Conservation (phyloP, 164 flowering plant species). For the Macadamia tetraphylla region DNA sequence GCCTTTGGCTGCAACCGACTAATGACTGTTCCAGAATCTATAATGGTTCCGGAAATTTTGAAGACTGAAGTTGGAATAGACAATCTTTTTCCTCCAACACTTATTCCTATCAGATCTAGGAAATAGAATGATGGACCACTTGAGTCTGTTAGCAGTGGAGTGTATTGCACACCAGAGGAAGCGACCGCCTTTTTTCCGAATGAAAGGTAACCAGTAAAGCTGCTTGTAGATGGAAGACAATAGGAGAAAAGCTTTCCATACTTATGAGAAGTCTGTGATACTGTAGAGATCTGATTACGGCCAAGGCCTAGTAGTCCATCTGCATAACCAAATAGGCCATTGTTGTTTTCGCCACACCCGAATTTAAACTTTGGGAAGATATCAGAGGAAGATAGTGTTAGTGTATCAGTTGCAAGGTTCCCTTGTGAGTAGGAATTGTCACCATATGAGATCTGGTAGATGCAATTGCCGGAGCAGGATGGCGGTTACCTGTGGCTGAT, state of each 20-base stretch:
- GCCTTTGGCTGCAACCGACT: conserved; percentile 30
- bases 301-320: conserved; percentile 58
- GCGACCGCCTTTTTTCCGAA: conserved; percentile 9
- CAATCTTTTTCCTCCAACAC: conserved; percentile 1
- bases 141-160: conserved; percentile 1
- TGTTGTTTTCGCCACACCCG: conserved; percentile 58
- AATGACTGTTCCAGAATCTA: conserved; percentile 52
- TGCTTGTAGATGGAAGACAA: conserved; percentile 17
- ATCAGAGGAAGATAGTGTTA: conserved; percentile 26
- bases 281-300: conserved; percentile 27
- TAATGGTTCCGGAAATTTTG: conserved; percentile 14
- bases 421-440: conserved; percentile 47
- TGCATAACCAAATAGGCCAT: conserved; percentile 34
- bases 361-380: conserved; percentile 27
- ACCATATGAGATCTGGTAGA: conserved; percentile 44
- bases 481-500: conserved; percentile 27
- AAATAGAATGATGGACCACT: conserved; percentile 12
- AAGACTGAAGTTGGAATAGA: background rate
- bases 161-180: conserved; percentile 5
- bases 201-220: conserved; percentile 8
- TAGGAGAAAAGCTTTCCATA: conserved; percentile 12
- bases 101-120: conserved; percentile 12
- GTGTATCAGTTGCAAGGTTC: conserved; percentile 29
- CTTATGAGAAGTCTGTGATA: background rate
- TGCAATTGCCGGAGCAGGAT: conserved; percentile 33